Conservation (phyloP, 495 filamentous ascomycete genomes). For the Talaromyces borbonicus region DNA sequence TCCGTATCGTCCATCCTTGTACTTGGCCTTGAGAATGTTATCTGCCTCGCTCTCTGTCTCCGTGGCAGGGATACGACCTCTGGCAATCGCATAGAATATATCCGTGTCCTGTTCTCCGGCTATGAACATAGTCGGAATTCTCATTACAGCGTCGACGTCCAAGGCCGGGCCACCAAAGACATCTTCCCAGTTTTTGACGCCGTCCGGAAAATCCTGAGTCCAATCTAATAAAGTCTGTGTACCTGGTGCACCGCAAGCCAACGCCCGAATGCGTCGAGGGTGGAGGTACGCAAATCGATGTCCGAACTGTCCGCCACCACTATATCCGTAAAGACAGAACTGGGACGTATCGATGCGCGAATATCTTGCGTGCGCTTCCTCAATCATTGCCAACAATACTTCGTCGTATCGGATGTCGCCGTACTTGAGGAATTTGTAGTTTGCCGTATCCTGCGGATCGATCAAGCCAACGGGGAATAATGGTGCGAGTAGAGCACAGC, state of each 20-base stretch:
- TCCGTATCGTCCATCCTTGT: neutral
- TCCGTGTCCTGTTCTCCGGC: neutral
- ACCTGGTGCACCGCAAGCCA: neutral
- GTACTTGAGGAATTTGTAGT: neutral
- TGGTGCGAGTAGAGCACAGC: neutral
- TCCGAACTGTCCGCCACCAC: constrained; percentile 1
- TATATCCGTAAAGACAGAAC: neutral
- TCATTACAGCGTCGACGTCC: neutral
- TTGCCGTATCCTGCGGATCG: neutral
- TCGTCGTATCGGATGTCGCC: neutral
- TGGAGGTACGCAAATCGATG: constrained; percentile 2
- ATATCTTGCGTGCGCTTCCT: neutral
- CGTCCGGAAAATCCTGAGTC: neutral
- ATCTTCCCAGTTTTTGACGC: neutral
- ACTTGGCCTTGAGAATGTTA: neutral
- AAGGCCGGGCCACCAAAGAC: neutral
- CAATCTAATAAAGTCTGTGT: neutral
- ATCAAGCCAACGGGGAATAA: neutral
- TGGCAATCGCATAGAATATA: neutral
- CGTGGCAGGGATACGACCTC: neutral
- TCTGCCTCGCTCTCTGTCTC: neutral
- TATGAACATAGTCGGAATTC: neutral
- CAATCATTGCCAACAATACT: neutral
- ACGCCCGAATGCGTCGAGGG: neutral
- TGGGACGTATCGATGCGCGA: neutral